These are phyloP conservation scores for Kodamaea restingae DNA, from an alignment of 805 yeast genomes.

Conservation along the genomic window DNA sequence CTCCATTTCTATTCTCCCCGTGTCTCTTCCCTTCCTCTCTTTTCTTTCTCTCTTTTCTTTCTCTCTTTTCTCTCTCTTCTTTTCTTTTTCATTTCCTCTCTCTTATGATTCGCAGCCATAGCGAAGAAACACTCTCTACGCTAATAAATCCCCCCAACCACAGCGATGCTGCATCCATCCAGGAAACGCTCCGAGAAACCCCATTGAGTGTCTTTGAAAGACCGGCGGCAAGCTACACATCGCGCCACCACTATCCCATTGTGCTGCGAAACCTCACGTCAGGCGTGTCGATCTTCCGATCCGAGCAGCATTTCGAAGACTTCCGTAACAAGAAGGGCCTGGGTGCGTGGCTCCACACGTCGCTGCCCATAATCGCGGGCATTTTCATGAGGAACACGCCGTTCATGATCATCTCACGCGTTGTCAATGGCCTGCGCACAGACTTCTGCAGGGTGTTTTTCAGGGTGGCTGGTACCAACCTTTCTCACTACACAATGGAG, in stretches of 20 bases:
- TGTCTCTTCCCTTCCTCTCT: too few species aligned
- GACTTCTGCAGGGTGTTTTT: constrained; percentile 30
- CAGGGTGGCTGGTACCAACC: constrained; percentile 24
- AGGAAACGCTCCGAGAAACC: constrained; percentile 17
- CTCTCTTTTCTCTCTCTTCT: not conserved
- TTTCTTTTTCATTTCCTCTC: not conserved
- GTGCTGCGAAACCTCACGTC: constrained; percentile 19
- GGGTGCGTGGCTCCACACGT: constrained; percentile 16
- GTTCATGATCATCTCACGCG: constrained; percentile 18
- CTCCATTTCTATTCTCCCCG: too few species aligned
- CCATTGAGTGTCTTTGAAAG: constrained; percentile 12
- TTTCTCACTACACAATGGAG: constrained; percentile 26
- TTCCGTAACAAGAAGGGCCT: constrained; percentile 13
- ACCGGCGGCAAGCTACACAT: constrained; percentile 10
- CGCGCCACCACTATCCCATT: constrained; percentile 15
- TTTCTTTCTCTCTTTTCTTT: too few species aligned
- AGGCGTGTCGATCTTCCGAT: constrained; percentile 17
- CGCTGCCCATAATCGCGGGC: constrained; percentile 18
- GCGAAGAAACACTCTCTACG: constrained; percentile 10
- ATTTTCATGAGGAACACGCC: constrained; percentile 30
- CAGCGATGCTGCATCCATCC: constrained; percentile 11
- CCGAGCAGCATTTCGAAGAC: constrained; percentile 9
- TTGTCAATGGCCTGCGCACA: constrained; percentile 11
- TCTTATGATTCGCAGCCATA: constrained; percentile 8
- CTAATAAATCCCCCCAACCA: constrained; percentile 4